Evolutionary conservation across 768 basidiomycete species (phyloP).

Genomic region (Phallus indusiatus): DNA sequence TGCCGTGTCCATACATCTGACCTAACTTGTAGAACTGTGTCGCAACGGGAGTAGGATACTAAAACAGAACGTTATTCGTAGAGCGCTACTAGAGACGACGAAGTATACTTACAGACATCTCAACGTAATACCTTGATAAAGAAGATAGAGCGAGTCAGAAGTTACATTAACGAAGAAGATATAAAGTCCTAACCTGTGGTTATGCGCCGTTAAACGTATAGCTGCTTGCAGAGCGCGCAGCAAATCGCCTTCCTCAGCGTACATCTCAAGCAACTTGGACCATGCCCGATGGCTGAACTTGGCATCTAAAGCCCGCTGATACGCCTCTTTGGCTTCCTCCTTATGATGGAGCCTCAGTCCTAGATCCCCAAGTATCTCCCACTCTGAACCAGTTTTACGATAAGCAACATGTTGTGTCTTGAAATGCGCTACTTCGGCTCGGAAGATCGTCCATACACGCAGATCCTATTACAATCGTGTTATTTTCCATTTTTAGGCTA

Average conservation of each 20-base stretch:
- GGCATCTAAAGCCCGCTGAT: conserved; percentile 85
- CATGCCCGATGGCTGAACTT: conserved; percentile 89
- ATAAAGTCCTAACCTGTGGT: conserved; percentile 30
- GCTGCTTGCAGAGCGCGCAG: conserved; percentile 85
- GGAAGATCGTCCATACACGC: conserved; percentile 97
- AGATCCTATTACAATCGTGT: conserved; percentile 54
- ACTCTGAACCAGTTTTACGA: conserved; percentile 92
- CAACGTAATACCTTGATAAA: conserved; percentile 69
- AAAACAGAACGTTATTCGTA: conserved; percentile 1
- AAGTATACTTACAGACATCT: conserved; percentile 61
- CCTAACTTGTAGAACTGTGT: conserved; percentile 90
- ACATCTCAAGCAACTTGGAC: conserved; percentile 89
- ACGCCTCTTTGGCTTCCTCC: conserved; percentile 98
- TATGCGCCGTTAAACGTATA: conserved; percentile 88
- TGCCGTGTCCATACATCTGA: conserved; percentile 85
- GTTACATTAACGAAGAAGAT: neutral
- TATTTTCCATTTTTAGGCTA: neutral
- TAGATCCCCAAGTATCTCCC: conserved; percentile 96
- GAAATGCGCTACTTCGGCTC: conserved; percentile 97
- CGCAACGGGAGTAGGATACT: conserved; percentile 90
- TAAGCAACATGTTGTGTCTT: conserved; percentile 98
- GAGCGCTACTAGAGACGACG: neutral
- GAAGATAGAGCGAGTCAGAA: neutral
- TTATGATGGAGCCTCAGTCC: conserved; percentile 92
- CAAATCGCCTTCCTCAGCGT: conserved; percentile 94